Conservation (phyloP, 208 protist genomes). For the Crithidia brevicula region DNA sequence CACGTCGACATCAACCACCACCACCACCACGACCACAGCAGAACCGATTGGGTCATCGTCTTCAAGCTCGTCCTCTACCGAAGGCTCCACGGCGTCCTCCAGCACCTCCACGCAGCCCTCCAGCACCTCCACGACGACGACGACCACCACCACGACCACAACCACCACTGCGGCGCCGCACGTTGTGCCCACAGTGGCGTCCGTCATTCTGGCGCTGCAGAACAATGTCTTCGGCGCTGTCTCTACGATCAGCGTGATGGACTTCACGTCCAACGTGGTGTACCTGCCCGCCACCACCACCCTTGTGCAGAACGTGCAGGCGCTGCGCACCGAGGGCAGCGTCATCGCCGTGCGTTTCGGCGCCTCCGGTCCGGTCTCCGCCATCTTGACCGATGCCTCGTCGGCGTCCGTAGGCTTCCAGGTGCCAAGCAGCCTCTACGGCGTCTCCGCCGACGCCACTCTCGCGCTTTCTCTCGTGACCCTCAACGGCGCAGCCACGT, state of each 20-base stretch:
- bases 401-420: slow-evolving; percentile 22
- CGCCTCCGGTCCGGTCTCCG: slow-evolving; percentile 18
- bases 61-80: not conserved
- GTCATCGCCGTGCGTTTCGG: slow-evolving; percentile 33
- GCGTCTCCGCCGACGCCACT: slow-evolving; percentile 8
- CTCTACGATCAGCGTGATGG: slow-evolving; percentile 35
- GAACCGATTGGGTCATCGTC: not conserved
- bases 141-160: slow-evolving; percentile 18
- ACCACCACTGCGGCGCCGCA: slow-evolving; percentile 1
- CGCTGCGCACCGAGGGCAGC: slow-evolving; percentile 5
- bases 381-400: slow-evolving; percentile 14
- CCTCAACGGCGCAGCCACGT: slow-evolving; percentile 4
- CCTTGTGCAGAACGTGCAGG: slow-evolving; percentile 30
- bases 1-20: slow-evolving; percentile 8
- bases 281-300: slow-evolving; percentile 18
- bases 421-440: slow-evolving; percentile 29
- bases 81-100: slow-evolving; percentile 20
- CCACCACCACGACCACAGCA: slow-evolving; percentile 16
- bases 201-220: slow-evolving; percentile 32
- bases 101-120: too few relatives aligned
- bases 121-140: slow-evolving; percentile 36
- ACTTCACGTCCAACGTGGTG: slow-evolving; percentile 41
- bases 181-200: slow-evolving; percentile 16
- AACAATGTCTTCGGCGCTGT: slow-evolving; percentile 22
- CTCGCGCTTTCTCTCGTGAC: slow-evolving; percentile 19